A percentile compares a stretch with the other conserved stretches of the same genome.
phyloP scores from a whole-genome alignment of 1,139 yeast species.

The Diutina ranongensis region DNA sequence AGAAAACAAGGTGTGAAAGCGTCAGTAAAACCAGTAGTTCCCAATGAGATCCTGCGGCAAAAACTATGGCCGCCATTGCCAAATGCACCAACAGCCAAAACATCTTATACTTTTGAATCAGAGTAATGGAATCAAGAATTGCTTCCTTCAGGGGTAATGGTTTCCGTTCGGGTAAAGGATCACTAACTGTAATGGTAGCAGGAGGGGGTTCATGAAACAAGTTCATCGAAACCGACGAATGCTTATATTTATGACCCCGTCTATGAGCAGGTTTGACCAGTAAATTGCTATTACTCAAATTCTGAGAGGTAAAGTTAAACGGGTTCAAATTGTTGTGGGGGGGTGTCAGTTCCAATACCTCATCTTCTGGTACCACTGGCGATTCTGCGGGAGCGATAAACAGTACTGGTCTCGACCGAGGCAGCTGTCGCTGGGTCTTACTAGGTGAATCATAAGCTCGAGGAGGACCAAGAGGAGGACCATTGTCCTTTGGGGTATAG shows the following conservation, averaged over 20 bases:
- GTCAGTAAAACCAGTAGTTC: conserved; percentile 61
- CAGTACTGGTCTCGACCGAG: conserved; percentile 5
- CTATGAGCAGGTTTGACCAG: conserved; percentile 56
- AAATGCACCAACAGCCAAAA: conserved; percentile 60
- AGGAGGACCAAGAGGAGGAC: conserved; percentile 1
- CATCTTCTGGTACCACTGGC: neutral
- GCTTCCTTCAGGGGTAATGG: conserved; percentile 71
- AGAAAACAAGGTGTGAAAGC: conserved; percentile 75
- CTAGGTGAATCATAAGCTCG: neutral
- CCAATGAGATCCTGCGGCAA: conserved; percentile 46
- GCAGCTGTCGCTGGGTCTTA: neutral
- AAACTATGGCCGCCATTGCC: conserved; percentile 41
- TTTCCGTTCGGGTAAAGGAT: conserved; percentile 63
- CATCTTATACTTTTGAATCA: conserved; percentile 44
- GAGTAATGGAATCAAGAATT: conserved; percentile 41
- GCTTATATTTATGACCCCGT: conserved; percentile 91
- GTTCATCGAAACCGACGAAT: conserved; percentile 94
- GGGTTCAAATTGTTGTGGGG: conserved; percentile 15
- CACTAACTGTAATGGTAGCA: conserved; percentile 22
- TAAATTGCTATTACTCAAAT: conserved; percentile 19
- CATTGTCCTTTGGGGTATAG: neutral
- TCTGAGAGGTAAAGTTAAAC: conserved; percentile 39
- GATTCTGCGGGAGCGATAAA: conserved; percentile 1
- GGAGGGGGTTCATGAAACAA: conserved; percentile 88
- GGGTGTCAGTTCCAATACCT: neutral